phyloP scores from a whole-genome alignment of 2,329 filamentous ascomycete species.

The Pleomassaria siparia region DNA sequence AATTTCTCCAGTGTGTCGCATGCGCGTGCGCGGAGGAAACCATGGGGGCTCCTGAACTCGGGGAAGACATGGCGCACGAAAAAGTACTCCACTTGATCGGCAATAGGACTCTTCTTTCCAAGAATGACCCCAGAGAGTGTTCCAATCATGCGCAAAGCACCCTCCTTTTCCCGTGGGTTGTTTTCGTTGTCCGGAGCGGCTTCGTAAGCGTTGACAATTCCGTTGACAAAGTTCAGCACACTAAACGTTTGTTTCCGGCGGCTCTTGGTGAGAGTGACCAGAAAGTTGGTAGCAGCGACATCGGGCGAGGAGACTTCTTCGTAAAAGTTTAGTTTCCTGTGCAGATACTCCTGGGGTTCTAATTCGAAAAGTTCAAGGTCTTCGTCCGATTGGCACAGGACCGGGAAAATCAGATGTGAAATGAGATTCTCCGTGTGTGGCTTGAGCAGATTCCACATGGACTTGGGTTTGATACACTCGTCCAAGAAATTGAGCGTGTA shows the following conservation, averaged over 20 bases:
- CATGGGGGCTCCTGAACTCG: constrained; percentile 89
- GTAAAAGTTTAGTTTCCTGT: constrained; percentile 96
- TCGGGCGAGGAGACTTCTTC: constrained; percentile 96
- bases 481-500: constrained; percentile 95
- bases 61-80: constrained; percentile 98
- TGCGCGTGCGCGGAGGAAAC: constrained; percentile 88
- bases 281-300: constrained; percentile 93
- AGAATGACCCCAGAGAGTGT: constrained; percentile 91
- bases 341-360: constrained; percentile 93
- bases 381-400: constrained; percentile 87
- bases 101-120: constrained; percentile 97
- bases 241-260: constrained; percentile 95
- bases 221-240: constrained; percentile 92
- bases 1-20: constrained; percentile 99
- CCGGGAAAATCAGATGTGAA: constrained; percentile 92
- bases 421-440: constrained; percentile 91
- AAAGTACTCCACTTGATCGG: constrained; percentile 97
- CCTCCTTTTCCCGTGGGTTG: constrained; percentile 93
- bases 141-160: constrained; percentile 94
- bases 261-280: constrained; percentile 90
- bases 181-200: constrained; percentile 81
- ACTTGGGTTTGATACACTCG: constrained; percentile 95
- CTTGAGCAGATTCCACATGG: constrained; percentile 94
- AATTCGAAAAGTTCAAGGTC: constrained; percentile 93
- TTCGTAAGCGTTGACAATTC: constrained; percentile 92